phyloP scores from a whole-genome alignment of 1,284 basidiomycete species.

The Wolfiporia cocos region DNA sequence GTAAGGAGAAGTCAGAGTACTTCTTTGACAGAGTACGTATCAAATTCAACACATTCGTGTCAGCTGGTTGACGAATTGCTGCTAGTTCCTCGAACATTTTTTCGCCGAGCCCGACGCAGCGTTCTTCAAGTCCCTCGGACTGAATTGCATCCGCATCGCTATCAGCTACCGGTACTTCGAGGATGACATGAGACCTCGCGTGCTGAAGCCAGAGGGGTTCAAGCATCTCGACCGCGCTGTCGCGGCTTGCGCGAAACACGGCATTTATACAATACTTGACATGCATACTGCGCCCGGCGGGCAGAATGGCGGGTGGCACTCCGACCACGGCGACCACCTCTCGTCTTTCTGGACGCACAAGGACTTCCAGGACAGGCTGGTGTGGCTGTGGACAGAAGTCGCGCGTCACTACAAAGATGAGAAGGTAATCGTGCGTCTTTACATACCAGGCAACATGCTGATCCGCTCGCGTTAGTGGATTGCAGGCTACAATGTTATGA shows the following conservation, averaged over 20 bases:
- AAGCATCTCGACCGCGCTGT: conserved; percentile 61
- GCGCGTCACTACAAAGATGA: conserved; percentile 54
- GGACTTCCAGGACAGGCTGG: conserved; percentile 67
- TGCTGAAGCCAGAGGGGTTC: conserved; percentile 56
- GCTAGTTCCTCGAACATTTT: conserved; percentile 72
- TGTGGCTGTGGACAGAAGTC: conserved; percentile 69
- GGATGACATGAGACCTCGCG: conserved; percentile 62
- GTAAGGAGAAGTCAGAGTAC: conserved; percentile 61
- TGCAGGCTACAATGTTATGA: conserved; percentile 69
- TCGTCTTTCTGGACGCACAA: conserved; percentile 69
- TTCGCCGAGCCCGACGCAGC: conserved; percentile 64
- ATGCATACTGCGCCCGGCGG: conserved; percentile 61
- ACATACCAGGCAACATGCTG: not conserved
- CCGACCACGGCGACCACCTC: conserved; percentile 46
- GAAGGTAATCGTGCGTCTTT: not conserved
- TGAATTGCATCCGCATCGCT: conserved; percentile 69
- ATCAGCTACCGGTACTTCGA: conserved; percentile 71
- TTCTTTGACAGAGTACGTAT: conserved; percentile 71
- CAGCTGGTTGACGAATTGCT: too few species aligned
- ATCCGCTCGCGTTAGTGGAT: conserved; percentile 39
- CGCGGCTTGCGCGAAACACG: conserved; percentile 48
- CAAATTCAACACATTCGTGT: too few species aligned
- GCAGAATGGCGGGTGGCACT: conserved; percentile 55
- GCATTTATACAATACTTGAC: conserved; percentile 59
- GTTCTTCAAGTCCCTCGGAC: conserved; percentile 63